Evolutionary conservation across 352 stramenopile species (phyloP), one percentile per base, ranked within the genome.

Genomic region (Phytophthora syringae): DNA sequence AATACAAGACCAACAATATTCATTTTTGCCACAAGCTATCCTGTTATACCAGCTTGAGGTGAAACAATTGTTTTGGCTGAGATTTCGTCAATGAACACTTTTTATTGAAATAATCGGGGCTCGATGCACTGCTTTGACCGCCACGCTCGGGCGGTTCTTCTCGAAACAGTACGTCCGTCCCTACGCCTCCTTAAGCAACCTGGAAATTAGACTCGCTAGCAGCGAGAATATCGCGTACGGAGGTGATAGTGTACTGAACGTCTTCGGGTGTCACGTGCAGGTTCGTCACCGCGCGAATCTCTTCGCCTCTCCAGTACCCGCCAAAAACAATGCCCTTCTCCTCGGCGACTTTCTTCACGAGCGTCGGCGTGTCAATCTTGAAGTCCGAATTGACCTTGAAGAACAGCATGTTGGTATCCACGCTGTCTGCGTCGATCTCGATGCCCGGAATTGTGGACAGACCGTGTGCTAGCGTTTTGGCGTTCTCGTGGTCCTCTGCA

Each of bases 391-490:
- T 69, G 50, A 90, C 52, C 22, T 76, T 68, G 47, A 96, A 92
- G 62, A 90, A 96, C 21, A 97, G 63, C 34, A 97, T 94, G 72
- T 97, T 97, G 25, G 89, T 95, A 37, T 97, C 79, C 13, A 97
- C 80, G 10, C 74, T 70, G 13, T 78, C 65, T 9, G 76, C 68
- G 27, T 92, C 71, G 12, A 97, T 79, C 18, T 67, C 56, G 9
- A 97, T 80, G 24, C 84, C 86, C 7, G 85, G 79, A 45, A 96
- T 88, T 42, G 58, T 27, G 40, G 86, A 74, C 27, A 97, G 70
- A 12, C 82, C 88, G 1, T 76, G 53, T 13, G 84, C 90, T 7
- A 97, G 70, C n/a, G 65, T 53, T 55, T 89, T 86, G 28, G 89
- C 89, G 37, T 93, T 93, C 30, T 67, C 71, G 70, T 97, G 88